Conservation (phyloP, 805 yeast species). For the Deakozyma indianensis region DNA sequence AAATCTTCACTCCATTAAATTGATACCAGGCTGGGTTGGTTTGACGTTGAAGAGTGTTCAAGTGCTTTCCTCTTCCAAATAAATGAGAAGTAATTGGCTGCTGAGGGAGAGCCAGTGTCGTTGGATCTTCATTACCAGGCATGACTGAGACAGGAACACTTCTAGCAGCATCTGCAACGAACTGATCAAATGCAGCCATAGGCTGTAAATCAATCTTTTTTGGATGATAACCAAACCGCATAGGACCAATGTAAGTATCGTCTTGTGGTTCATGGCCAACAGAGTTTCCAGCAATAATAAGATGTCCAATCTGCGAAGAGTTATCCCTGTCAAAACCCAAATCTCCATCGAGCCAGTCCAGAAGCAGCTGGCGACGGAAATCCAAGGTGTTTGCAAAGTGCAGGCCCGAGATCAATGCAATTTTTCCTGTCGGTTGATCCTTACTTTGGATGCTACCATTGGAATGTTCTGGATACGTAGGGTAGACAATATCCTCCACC, state of each 20-base stretch:
- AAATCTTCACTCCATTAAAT: constrained; percentile 36
- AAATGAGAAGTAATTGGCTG: constrained; percentile 68
- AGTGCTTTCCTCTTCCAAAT: constrained; percentile 26
- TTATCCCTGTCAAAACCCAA: constrained; percentile 26
- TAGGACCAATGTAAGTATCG: constrained; percentile 11
- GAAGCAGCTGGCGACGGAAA: constrained; percentile 32
- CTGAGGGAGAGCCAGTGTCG: constrained; percentile 77
- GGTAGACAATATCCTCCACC: constrained; percentile 66
- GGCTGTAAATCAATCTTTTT: constrained; percentile 7
- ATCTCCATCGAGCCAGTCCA: constrained; percentile 61
- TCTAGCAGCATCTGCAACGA: constrained; percentile 39
- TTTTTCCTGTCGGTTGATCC: constrained; percentile 12
- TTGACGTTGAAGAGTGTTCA: constrained; percentile 26
- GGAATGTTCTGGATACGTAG: constrained; percentile 31
- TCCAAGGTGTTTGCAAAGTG: constrained; percentile 31
- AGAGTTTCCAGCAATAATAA: constrained; percentile 67
- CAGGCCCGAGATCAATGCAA: constrained; percentile 72
- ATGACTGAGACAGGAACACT: constrained; percentile 59
- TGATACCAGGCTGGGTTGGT: constrained; percentile 71
- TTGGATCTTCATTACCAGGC: constrained; percentile 82
- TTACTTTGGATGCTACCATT: too few relatives aligned
- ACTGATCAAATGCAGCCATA: constrained; percentile 32
- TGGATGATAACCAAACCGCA: constrained; percentile 7
- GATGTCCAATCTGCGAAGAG: constrained; percentile 25
- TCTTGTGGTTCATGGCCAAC: constrained; percentile 20